Percentiles rank a stretch among this genome's conserved stretches.
These are phyloP conservation scores for Dalbergia oliveri DNA, from an alignment of 306 rosid genomes.

Conservation along the genomic window DNA sequence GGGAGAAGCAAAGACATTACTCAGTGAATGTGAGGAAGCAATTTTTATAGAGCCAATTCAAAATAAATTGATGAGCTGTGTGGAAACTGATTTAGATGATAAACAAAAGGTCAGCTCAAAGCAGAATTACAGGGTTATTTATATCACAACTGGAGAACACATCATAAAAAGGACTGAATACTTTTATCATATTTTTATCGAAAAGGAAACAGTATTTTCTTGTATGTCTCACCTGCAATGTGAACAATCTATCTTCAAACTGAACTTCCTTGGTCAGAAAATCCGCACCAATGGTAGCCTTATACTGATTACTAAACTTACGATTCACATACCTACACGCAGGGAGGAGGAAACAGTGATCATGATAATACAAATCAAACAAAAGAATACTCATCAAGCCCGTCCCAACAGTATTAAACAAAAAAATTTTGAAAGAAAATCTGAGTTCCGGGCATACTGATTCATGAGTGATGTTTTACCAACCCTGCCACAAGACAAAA, in stretches of 20 bases:
- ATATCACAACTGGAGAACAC: background rate
- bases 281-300: conserved; percentile 99
- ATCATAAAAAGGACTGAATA: no score
- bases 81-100: conserved; percentile 17
- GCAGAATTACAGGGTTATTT: background rate
- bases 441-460: conserved; percentile 66
- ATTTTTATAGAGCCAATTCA: background rate
- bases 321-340: conserved; percentile 91
- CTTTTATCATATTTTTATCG: no score
- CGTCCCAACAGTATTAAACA: background rate
- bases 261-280: conserved; percentile 99
- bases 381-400: background rate
- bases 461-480: conserved; percentile 99
- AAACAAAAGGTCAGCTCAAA: conserved; percentile 3
- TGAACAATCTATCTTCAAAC: conserved; percentile 96
- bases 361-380: conserved; percentile 35
- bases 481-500: conserved; percentile 71
- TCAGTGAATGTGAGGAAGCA: background rate
- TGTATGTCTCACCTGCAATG: conserved; percentile 81
- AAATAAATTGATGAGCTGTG: background rate
- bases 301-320: conserved; percentile 98
- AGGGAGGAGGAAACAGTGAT: conserved; percentile 32
- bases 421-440: background rate
- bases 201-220: background rate
- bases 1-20: no score